These are phyloP conservation scores for Isabelozyma heimii DNA, from an alignment of 805 yeast genomes.

Conservation along the genomic window DNA sequence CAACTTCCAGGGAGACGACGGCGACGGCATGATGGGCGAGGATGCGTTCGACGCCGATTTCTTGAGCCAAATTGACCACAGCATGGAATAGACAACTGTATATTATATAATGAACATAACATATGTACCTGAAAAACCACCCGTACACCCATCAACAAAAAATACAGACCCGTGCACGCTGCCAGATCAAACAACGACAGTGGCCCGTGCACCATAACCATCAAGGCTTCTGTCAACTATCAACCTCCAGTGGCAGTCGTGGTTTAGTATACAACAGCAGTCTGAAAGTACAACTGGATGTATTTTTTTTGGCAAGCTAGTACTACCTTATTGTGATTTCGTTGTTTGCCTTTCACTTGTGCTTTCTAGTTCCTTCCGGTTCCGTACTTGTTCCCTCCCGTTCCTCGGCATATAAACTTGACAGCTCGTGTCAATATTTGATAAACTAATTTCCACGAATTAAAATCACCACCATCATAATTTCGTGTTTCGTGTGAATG, in stretches of 20 bases:
- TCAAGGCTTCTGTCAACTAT: no score
- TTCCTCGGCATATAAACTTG: not conserved
- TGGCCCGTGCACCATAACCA: not conserved
- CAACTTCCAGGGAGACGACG: constrained; percentile 29
- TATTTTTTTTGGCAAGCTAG: no score
- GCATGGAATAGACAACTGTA: constrained; percentile 14
- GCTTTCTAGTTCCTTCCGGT: no score
- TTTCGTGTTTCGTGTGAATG: not conserved
- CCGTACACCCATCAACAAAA: not conserved
- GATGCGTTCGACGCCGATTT: constrained; percentile 33
- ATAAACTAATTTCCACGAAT: not conserved
- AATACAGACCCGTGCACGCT: not conserved
- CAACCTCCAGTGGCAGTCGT: no score
- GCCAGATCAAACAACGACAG: not conserved
- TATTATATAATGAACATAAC: not conserved
- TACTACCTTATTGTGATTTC: no score
- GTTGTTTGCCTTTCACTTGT: no score
- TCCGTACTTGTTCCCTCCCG: no score
- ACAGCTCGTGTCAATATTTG: not conserved
- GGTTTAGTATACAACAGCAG: no score
- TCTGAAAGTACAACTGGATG: no score
- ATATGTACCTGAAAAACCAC: not conserved
- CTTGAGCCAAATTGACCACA: constrained; percentile 25
- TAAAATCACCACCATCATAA: not conserved
- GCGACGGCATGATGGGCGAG: constrained; percentile 23